phyloP scores from a whole-genome alignment of 192 early-diverging fungal genomes.

The Coemansia sp. region DNA sequence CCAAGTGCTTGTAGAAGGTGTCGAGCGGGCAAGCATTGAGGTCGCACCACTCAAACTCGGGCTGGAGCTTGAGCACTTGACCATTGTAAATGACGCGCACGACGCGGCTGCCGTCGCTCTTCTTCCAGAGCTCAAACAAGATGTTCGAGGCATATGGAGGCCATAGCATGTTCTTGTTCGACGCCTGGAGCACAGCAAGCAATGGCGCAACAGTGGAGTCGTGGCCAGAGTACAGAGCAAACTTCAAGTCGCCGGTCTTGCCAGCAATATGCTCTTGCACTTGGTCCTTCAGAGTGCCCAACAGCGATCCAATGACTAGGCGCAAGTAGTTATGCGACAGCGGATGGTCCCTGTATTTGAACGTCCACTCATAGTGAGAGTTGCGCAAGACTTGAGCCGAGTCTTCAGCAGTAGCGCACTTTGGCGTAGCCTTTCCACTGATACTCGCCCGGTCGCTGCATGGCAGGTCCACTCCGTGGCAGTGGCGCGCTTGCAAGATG shows the following conservation, averaged over 20 bases:
- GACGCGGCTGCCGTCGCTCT: conserved; percentile 33
- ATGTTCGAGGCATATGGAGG: conserved; percentile 60
- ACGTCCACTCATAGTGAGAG: conserved; percentile 32
- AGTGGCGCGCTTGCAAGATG: conserved; percentile 42
- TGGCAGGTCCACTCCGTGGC: conserved; percentile 31
- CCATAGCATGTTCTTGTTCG: conserved; percentile 49
- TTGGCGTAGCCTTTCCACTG: not conserved
- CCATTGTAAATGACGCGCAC: conserved; percentile 63
- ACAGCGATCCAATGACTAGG: conserved; percentile 52
- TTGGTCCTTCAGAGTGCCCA: conserved; percentile 46
- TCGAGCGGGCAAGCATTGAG: conserved; percentile 44
- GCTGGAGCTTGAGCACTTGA: conserved; percentile 35
- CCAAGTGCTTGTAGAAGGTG: conserved; percentile 36
- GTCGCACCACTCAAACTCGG: conserved; percentile 45
- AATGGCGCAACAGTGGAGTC: conserved; percentile 56
- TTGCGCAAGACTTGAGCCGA: conserved; percentile 34
- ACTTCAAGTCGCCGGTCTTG: conserved; percentile 28
- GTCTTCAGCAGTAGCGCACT: conserved; percentile 47
- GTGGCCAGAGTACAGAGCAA: conserved; percentile 59
- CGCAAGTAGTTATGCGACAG: conserved; percentile 27
- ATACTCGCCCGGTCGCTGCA: conserved; percentile 18
- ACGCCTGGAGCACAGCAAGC: conserved; percentile 38
- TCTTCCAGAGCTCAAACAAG: conserved; percentile 59
- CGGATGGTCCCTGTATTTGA: conserved; percentile 44
- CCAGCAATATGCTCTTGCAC: conserved; percentile 30